These are phyloP conservation scores for Daldinia bambusicola DNA, from an alignment of 495 filamentous ascomycete species.

Conservation along the genomic window DNA sequence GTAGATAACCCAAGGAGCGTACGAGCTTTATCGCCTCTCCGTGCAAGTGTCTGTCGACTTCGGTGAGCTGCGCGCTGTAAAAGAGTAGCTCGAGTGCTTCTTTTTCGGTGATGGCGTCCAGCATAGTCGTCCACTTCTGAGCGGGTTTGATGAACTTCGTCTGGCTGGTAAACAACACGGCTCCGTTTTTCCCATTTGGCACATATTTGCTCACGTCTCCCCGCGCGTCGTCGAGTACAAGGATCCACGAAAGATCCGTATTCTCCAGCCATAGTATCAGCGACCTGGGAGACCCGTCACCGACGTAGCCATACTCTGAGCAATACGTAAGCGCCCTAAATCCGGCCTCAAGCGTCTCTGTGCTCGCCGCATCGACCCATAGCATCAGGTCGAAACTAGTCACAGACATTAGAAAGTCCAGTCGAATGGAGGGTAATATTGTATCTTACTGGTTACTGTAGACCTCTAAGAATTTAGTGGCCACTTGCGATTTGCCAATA, in stretches of 20 bases:
- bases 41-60: neutral
- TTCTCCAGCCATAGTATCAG: neutral
- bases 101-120: neutral
- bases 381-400: conserved; percentile 4
- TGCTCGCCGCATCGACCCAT: conserved; percentile 13
- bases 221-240: conserved; percentile 10
- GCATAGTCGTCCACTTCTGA: neutral
- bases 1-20: neutral
- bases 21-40: neutral
- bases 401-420: neutral
- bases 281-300: neutral
- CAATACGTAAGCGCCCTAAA: conserved; percentile 6
- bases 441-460: neutral
- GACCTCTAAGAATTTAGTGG: conserved; percentile 6
- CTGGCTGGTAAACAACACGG: conserved; percentile 11
- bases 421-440: neutral
- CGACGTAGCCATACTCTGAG: conserved; percentile 1
- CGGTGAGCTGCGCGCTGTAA: neutral
- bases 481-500: neutral
- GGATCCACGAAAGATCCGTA: conserved; percentile 8
- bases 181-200: neutral
- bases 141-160: conserved; percentile 3
- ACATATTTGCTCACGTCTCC: neutral
- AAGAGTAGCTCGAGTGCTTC: conserved; percentile 10
- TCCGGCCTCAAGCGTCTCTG: conserved; percentile 5